Percentiles rank a stretch among this genome's conserved stretches.
phyloP scores from a whole-genome alignment of 2,329 filamentous ascomycete genomes.

The Herpotrichia juniperi region DNA sequence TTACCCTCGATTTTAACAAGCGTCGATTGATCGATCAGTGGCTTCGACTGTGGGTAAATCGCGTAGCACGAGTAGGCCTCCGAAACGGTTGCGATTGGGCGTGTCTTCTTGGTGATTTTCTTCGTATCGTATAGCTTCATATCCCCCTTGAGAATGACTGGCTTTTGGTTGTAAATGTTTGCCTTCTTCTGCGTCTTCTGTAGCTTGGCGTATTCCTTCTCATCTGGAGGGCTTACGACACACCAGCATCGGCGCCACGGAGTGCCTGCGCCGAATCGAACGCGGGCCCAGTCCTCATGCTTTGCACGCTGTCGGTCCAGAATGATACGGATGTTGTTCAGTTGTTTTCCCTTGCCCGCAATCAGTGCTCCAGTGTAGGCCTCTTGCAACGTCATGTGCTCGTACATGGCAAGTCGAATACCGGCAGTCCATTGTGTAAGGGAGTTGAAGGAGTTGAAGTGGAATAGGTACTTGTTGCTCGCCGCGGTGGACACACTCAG shows the following conservation, averaged over 20 bases:
- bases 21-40: slow-evolving; percentile 91
- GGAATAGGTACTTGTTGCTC: slow-evolving; percentile 91
- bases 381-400: slow-evolving; percentile 91
- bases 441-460: slow-evolving; percentile 94
- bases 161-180: slow-evolving; percentile 79
- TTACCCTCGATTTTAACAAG: slow-evolving; percentile 91
- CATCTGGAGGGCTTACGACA: slow-evolving; percentile 88
- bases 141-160: slow-evolving; percentile 76
- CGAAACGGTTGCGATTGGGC: slow-evolving; percentile 88
- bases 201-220: slow-evolving; percentile 85
- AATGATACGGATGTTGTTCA: slow-evolving; percentile 90
- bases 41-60: slow-evolving; percentile 93
- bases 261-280: slow-evolving; percentile 93
- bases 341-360: slow-evolving; percentile 84
- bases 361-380: slow-evolving; percentile 96
- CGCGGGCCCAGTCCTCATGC: slow-evolving; percentile 91
- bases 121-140: slow-evolving; percentile 94
- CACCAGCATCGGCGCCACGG: slow-evolving; percentile 98
- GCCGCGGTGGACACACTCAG: slow-evolving; percentile 95
- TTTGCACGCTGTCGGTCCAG: slow-evolving; percentile 80
- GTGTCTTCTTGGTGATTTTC: slow-evolving; percentile 90
- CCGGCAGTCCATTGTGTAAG: slow-evolving; percentile 95
- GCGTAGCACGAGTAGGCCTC: slow-evolving; percentile 93
- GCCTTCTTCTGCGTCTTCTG: slow-evolving; percentile 84
- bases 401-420: slow-evolving; percentile 91